Conservation (phyloP, 2,329 filamentous ascomycete genomes). For the Diplodia sapinea region DNA sequence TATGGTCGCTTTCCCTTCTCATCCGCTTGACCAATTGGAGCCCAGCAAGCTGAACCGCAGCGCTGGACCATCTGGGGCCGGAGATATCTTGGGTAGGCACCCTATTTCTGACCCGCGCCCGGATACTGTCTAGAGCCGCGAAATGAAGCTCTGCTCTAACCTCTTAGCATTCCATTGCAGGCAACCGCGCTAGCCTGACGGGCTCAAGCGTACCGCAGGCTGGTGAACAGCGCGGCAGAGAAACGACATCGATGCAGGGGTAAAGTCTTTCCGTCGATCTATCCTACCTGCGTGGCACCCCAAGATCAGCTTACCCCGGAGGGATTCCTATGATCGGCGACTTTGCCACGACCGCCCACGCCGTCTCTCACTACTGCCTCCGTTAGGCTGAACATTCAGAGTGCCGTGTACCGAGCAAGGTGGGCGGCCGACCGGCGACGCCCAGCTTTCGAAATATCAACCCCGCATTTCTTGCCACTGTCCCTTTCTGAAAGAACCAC, state of each 20-base stretch:
- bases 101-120: neutral
- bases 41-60: neutral
- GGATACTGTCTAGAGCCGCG: neutral
- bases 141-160: constrained; percentile 4
- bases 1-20: neutral
- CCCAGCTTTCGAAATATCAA: too few species aligned
- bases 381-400: neutral
- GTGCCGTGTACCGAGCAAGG: neutral
- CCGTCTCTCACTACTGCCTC: neutral
- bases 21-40: constrained; percentile 9
- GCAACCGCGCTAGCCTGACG: neutral
- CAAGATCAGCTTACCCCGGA: neutral
- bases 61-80: neutral
- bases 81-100: neutral
- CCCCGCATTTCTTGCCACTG: neutral
- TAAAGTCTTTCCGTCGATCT: neutral
- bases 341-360: neutral
- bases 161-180: constrained; percentile 5
- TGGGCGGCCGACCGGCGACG: too few species aligned
- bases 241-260: neutral
- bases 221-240: neutral
- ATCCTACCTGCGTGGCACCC: neutral
- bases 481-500: too few species aligned
- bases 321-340: neutral
- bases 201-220: too few species aligned